Conservation (phyloP, 2,329 filamentous ascomycete species). For the Pseudonectria buxi region DNA sequence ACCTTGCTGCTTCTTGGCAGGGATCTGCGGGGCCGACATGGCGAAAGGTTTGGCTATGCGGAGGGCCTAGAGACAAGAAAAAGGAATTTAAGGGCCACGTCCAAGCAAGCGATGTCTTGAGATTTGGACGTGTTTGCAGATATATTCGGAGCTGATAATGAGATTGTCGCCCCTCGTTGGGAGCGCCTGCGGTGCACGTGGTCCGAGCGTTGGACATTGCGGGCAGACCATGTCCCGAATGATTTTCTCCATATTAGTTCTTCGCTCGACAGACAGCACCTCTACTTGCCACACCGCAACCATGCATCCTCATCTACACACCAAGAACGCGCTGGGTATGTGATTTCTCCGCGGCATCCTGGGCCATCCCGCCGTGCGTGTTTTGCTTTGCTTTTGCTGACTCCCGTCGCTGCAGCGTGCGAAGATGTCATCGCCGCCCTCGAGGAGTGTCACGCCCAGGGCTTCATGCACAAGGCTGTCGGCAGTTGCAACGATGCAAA, state of each 20-base stretch:
- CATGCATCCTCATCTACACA: conserved; percentile 98
- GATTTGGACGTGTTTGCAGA: no score
- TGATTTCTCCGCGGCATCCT: neutral
- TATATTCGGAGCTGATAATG: no score
- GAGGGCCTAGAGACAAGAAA: conserved; percentile 3
- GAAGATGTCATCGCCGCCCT: conserved; percentile 89
- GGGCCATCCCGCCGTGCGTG: neutral
- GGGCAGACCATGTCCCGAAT: conserved; percentile 7
- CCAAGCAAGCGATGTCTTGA: conserved; percentile 1
- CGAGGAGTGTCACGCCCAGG: conserved; percentile 88
- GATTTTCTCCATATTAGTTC: conserved; percentile 13
- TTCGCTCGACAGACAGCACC: conserved; percentile 7
- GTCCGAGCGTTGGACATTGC: conserved; percentile 24
- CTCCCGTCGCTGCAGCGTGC: conserved; percentile 59
- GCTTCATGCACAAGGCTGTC: conserved; percentile 85
- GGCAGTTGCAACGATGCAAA: conserved; percentile 90
- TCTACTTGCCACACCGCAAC: conserved; percentile 21
- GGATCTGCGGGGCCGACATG: conserved; percentile 46
- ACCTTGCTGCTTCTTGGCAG: conserved; percentile 71
- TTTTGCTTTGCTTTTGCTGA: conserved; percentile 10
- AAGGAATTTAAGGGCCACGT: conserved; percentile 11
- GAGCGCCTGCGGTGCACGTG: conserved; percentile 14
- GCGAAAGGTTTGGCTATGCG: conserved; percentile 4
- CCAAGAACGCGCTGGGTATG: conserved; percentile 80
- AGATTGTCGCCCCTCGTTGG: no score